A percentile compares a stretch with the other conserved stretches of the same genome.
Conservation (phyloP, 75 land plant genomes). For the Selaginella tamariscina region DNA sequence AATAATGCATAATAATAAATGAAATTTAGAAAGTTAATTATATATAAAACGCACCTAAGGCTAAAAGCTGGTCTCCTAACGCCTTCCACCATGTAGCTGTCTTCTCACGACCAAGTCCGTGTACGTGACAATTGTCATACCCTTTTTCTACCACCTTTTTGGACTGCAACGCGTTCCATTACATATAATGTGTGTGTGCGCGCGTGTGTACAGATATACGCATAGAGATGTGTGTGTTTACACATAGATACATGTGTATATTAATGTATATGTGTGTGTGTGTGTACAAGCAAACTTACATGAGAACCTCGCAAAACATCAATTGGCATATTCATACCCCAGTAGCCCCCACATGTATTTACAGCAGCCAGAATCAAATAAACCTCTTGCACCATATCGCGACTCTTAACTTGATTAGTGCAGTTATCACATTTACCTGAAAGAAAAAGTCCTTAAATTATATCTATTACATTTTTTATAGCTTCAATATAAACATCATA, state of each 20-base stretch:
- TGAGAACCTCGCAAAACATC: constrained; percentile 77
- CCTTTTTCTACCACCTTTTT: constrained; percentile 48
- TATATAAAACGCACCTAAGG: constrained; percentile 31
- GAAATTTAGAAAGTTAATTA: no score
- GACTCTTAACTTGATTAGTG: constrained; percentile 21
- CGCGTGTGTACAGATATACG: no score
- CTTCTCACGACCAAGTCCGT: constrained; percentile 58
- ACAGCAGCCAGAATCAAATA: constrained; percentile 51
- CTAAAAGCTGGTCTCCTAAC: constrained; percentile 47
- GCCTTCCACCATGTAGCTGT: constrained; percentile 79
- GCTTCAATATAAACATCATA: no score
- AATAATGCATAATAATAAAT: no score
- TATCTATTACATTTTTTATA: no score
- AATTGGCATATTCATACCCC: constrained; percentile 62
- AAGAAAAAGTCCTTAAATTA: no score
- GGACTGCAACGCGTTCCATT: constrained; percentile 29
- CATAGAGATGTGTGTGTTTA: no score
- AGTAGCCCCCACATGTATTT: constrained; percentile 47
- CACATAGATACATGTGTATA: no score
- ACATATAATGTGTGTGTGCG: no score
- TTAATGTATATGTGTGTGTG: no score
- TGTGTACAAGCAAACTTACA: no score
- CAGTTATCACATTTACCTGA: constrained; percentile 84
- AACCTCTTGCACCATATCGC: constrained; percentile 50
- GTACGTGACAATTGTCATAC: constrained; percentile 55